Evolutionary conservation across 2,329 filamentous ascomycete species (phyloP).

Genomic region (Phialophora expanda): DNA sequence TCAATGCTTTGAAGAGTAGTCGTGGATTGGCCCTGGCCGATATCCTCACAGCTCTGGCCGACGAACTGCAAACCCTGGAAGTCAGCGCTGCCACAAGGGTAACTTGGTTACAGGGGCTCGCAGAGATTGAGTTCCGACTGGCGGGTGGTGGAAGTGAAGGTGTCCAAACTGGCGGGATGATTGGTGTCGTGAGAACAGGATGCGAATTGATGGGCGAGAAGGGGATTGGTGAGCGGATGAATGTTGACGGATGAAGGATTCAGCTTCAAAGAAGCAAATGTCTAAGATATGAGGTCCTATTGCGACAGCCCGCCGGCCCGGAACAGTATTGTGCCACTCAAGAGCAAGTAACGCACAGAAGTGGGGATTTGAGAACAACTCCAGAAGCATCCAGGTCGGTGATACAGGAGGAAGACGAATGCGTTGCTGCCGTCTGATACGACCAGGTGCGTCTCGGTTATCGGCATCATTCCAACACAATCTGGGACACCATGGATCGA

Average conservation of each 20-base stretch:
- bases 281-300: background rate
- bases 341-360: background rate
- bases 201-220: slow-evolving; percentile 71
- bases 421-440: background rate
- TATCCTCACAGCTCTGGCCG: slow-evolving; percentile 83
- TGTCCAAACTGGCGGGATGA: slow-evolving; percentile 89
- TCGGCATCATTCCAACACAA: background rate
- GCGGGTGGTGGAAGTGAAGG: slow-evolving; percentile 84
- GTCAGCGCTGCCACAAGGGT: slow-evolving; percentile 87
- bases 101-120: slow-evolving; percentile 86
- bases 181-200: slow-evolving; percentile 84
- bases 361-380: background rate
- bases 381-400: background rate
- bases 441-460: background rate
- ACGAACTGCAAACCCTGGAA: slow-evolving; percentile 80
- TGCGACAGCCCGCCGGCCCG: no score
- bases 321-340: background rate
- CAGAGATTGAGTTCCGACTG: slow-evolving; percentile 89
- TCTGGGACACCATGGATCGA: background rate
- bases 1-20: slow-evolving; percentile 83
- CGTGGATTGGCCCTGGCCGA: slow-evolving; percentile 91
- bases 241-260: slow-evolving; percentile 29
- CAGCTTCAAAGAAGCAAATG: background rate
- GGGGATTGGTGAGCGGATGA: slow-evolving; percentile 40
- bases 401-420: background rate